Conservation (phyloP, 23 red algal genomes). For the Cyanidiococcus yangmingshanensis region DNA sequence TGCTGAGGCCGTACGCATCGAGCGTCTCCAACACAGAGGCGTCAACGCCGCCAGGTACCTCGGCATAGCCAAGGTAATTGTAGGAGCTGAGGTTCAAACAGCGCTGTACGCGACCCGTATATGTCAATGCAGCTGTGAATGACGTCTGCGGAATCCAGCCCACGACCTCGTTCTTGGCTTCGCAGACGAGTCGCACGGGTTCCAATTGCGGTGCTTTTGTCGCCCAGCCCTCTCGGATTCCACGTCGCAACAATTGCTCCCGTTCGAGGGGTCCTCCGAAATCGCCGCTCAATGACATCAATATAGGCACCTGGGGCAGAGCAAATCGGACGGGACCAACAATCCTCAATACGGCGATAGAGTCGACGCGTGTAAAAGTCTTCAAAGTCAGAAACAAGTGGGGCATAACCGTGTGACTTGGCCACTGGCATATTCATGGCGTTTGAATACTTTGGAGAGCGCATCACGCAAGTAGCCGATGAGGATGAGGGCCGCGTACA, state of each 20-base stretch:
- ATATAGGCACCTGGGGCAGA: conserved; percentile 82
- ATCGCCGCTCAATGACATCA: conserved; percentile 43
- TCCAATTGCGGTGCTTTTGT: conserved; percentile 5
- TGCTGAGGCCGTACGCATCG: conserved; percentile 40
- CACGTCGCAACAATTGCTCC: conserved; percentile 15
- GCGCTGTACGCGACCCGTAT: conserved; percentile 13
- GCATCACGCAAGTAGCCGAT: conserved; percentile 70
- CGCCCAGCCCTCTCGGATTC: not conserved
- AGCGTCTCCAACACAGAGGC: conserved; percentile 45
- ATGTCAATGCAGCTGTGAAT: not conserved
- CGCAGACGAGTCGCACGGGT: not conserved
- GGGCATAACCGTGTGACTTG: conserved; percentile 37
- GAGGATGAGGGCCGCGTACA: conserved; percentile 75
- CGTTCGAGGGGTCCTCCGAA: conserved; percentile 30
- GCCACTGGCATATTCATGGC: conserved; percentile 19
- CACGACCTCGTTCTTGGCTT: not conserved
- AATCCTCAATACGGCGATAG: conserved; percentile 82
- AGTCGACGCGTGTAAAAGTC: conserved; percentile 97
- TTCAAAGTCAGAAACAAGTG: conserved; percentile 69
- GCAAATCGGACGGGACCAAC: conserved; percentile 86
- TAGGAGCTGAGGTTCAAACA: conserved; percentile 89
- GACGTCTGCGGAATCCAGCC: not conserved
- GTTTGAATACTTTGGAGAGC: conserved; percentile 30
- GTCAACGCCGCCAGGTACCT: conserved; percentile 92
- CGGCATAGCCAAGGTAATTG: conserved; percentile 95